These are phyloP conservation scores for Phytophthora cactorum DNA, from an alignment of 352 stramenopile genomes.

Conservation along the genomic window DNA sequence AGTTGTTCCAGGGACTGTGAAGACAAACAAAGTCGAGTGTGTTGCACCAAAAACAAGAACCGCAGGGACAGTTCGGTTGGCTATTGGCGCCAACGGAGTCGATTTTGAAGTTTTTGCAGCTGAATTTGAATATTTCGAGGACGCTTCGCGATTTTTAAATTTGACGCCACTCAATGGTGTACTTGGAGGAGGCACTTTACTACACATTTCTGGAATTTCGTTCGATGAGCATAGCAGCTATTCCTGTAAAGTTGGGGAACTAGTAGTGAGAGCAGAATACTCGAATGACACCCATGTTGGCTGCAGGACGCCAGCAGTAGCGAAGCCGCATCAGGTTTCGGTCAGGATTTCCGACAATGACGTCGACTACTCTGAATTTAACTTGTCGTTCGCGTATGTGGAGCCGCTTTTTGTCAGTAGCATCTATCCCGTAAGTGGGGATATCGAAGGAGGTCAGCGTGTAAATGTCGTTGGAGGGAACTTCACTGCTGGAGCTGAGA, in stretches of 20 bases:
- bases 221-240: conserved; percentile 45
- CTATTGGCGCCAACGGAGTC: conserved; percentile 50
- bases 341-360: conserved; percentile 66
- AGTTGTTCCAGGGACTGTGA: conserved; percentile 36
- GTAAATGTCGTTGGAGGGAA: conserved; percentile 66
- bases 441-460: conserved; percentile 61
- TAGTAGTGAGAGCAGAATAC: conserved; percentile 50
- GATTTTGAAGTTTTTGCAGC: conserved; percentile 60
- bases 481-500: conserved; percentile 52
- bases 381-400: conserved; percentile 65
- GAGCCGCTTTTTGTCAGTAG: conserved; percentile 51
- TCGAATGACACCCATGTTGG: conserved; percentile 60
- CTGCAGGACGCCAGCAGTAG: conserved; percentile 56
- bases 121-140: conserved; percentile 53
- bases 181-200: conserved; percentile 55
- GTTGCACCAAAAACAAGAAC: conserved; percentile 18
- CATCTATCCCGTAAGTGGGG: conserved; percentile 67
- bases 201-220: conserved; percentile 45
- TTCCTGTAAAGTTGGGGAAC: conserved; percentile 58
- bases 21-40: conserved; percentile 37
- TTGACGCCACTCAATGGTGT: conserved; percentile 53
- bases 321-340: conserved; percentile 33
- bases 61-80: conserved; percentile 31
- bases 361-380: conserved; percentile 55
- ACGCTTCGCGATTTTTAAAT: conserved; percentile 30